Evolutionary conservation across 306 rosid species (phyloP), one percentile per base, ranked within the genome.

Genomic region (Trichosanthes cucumerina): DNA sequence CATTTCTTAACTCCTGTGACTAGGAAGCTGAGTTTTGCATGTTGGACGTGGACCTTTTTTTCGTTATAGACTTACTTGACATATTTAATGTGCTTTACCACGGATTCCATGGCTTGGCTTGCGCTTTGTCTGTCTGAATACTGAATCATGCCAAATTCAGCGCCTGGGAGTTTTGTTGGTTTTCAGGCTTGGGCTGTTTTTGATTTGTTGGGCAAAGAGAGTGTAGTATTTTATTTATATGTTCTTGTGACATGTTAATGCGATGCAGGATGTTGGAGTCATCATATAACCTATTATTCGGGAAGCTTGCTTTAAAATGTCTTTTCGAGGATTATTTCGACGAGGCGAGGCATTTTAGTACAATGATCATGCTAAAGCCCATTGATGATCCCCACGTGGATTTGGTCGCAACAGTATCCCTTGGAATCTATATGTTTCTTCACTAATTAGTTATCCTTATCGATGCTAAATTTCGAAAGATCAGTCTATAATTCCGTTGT

Each of bases 381-480:
- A 88, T 92, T 47, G 99, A 92, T 52, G 99, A 95, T 71, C 99
- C 97, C 68, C 92, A 89, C 82, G 99, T 95, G 26, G 97, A 95
- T 91, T 86, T 92, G 80, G 86, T 95, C 38, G 99, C 99, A 46
- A 92, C 96, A 4, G 97, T 95, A 92, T 88, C 89, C 87, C 41
- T 59, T 6, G 1, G 26, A 50, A 33, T 43, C 12, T 41, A 23
- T 62, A 28, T 57, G 60, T 66, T 28, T 26, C 41, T 70, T 72
- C 23, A 4, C 50, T 21, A n/a, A 21, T 69, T 41, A n/a, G 52
- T 46, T 46, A 7, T 18, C 58, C n/a, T 52, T 52, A 50, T 36
- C 31, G 23, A 41, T 69, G 76, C 11, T 28, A 38, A 36, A 1
- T 70, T 18, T 52, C 18, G 49, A 7, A 24, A 31, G 7, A 18